Evolutionary conservation across 2,329 filamentous ascomycete species (phyloP), one percentile per base, ranked within the genome.

Genomic region (Fusarium papillatum): DNA sequence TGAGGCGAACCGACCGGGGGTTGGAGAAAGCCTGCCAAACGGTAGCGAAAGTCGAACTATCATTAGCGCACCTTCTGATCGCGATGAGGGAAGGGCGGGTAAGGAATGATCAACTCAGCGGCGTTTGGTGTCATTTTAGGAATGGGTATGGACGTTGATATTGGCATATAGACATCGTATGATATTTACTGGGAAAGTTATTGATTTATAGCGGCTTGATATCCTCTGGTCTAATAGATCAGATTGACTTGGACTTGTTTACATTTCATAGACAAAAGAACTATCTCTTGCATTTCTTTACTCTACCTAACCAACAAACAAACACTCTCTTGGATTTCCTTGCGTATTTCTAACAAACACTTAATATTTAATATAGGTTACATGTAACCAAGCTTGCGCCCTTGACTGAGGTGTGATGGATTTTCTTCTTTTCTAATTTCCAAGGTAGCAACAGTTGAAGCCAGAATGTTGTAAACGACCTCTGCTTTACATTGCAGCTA

Each of bases 341-440:
- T 57, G 53, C 19, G 53, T 57, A 34, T 19, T 22, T 34, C 6
- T 22, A 57, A 34, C 29, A 57, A 57, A 34, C 13, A 36, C 29
- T 57, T 57, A 57, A 57, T 57, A 22, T n/a, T 57, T 57, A 57
- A 57, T 57, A 57, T 57, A 34, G 53, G 53, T 57, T 57, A 57
- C 29, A 57, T 57, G 13, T 57, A 57, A 57, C 53, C 53, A 57
- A 34, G 19, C 29, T n/a, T 9, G 29, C 22, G 19, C 7, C 53
- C 13, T 9, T n/a, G 29, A 55, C 26, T 34, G 19, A 10, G 22
- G 13, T 22, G 19, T 55, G 50, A 34, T 13, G 6, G 1, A 57
- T 10, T 34, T 19, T 14, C 14, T 8, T 34, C 26, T 22, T 31
- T n/a, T 22, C 19, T 16, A n/a, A n/a, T 16, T 14, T 29, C 19